phyloP scores from a whole-genome alignment of 257 asterid species.

The Misopates orontium region DNA sequence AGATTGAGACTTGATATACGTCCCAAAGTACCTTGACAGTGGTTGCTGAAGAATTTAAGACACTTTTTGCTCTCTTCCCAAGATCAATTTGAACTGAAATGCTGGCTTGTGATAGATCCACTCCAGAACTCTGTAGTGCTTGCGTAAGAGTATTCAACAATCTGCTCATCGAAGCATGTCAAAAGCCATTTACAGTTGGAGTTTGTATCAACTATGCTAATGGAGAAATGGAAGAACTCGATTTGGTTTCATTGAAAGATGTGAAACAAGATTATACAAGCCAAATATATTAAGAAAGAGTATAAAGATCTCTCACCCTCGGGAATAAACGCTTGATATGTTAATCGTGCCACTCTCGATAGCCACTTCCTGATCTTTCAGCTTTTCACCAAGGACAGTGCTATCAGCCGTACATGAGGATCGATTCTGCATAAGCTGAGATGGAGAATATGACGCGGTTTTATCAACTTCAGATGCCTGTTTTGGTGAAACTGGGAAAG shows the following conservation, averaged over 20 bases:
- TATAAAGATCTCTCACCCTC: slow-evolving; percentile 51
- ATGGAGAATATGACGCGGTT: slow-evolving; percentile 41
- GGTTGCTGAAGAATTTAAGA: slow-evolving; percentile 50
- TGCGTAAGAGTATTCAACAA: slow-evolving; percentile 71
- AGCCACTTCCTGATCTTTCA: slow-evolving; percentile 50
- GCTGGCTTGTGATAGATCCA: slow-evolving; percentile 78
- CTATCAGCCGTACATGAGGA: slow-evolving; percentile 33
- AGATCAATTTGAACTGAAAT: slow-evolving; percentile 89
- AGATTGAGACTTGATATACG: not conserved
- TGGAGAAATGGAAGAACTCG: not conserved
- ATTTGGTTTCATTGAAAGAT: not conserved
- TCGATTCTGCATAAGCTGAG: slow-evolving; percentile 40
- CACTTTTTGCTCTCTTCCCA: slow-evolving; percentile 56
- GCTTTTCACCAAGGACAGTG: slow-evolving; percentile 37
- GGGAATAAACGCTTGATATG: slow-evolving; percentile 80
- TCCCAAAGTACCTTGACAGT: slow-evolving; percentile 50
- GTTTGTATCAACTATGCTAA: not conserved
- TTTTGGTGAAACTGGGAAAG: slow-evolving; percentile 42
- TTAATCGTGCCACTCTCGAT: slow-evolving; percentile 74
- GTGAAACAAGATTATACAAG: not conserved
- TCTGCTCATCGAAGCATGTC: slow-evolving; percentile 42
- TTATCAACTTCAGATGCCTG: slow-evolving; percentile 44
- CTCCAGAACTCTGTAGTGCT: slow-evolving; percentile 84
- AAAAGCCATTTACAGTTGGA: not conserved
- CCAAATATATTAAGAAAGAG: not conserved